phyloP scores from a whole-genome alignment of 2,329 filamentous ascomycete genomes.

The Xylariaceae sp. region DNA sequence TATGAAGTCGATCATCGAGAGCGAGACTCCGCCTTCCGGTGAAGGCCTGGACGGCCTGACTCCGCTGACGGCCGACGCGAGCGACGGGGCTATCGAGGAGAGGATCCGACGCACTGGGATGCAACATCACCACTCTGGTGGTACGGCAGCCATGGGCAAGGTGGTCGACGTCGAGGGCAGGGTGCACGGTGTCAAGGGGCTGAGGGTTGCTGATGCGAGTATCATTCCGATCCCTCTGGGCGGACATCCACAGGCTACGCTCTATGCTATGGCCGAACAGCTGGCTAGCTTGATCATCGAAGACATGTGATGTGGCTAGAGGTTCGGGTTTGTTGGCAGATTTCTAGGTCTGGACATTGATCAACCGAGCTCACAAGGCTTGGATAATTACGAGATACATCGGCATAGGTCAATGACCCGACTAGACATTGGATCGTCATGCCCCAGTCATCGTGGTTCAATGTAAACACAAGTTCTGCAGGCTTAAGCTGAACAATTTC shows the following conservation, averaged over 20 bases:
- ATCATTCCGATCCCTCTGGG: slow-evolving; percentile 13
- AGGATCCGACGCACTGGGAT: slow-evolving; percentile 16
- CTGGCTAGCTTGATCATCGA: slow-evolving; percentile 6
- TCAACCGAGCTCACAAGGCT: too few relatives aligned
- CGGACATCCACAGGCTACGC: slow-evolving; percentile 12
- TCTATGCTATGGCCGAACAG: slow-evolving; percentile 16
- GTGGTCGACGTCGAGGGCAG: slow-evolving; percentile 13
- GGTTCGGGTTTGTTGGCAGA: too few relatives aligned
- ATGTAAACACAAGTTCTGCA: too few relatives aligned
- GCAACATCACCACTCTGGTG: slow-evolving; percentile 11
- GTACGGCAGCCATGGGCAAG: slow-evolving; percentile 14
- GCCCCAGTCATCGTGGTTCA: too few relatives aligned
- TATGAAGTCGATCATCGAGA: slow-evolving; percentile 12
- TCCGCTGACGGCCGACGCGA: slow-evolving; percentile 13
- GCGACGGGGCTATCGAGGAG: slow-evolving; percentile 15
- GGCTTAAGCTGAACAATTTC: too few relatives aligned
- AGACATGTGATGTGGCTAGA: neutral
- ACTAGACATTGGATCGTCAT: too few relatives aligned
- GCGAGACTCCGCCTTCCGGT: slow-evolving; percentile 12
- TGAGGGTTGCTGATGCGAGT: slow-evolving; percentile 17
- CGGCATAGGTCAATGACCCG: too few relatives aligned
- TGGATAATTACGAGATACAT: too few relatives aligned
- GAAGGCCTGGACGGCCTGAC: slow-evolving; percentile 11
- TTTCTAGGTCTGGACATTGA: too few relatives aligned
- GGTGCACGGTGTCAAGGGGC: slow-evolving; percentile 13